Base-by-base conservation (phyloP, 2,329 filamentous ascomycete genomes). In the Penicillium sp. region DNA sequence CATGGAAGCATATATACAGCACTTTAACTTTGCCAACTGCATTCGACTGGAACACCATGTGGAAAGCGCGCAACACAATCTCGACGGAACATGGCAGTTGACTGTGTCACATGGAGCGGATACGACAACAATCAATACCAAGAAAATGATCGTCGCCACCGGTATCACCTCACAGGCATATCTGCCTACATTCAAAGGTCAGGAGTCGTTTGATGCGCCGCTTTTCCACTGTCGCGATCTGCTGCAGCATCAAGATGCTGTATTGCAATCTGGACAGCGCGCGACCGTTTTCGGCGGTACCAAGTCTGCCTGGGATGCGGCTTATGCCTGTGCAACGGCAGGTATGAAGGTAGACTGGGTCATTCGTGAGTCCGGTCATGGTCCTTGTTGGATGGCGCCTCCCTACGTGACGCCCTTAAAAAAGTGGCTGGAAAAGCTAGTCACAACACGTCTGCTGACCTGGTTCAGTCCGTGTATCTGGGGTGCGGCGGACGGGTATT, bases 381-480 rank as follows among this genome's bases (percentile, higher is more conserved):
- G 74, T 1, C 74, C 74, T 1, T 57, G 56, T 43, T 76, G 74
- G 73, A 73, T 77, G 71, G 65, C 68, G 7, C 72, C 72, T 4
- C 58, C 65, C 1, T 84, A 84, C 53, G 85, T 89, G 16, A 88
- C 87, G 1, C 86, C 86, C 0, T 67, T 88, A n/a, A 86, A 86
- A 68, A 81, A 80, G 55, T 85, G 83, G 80, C 74, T 90, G 0
- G 88, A 91, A 70, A 84, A 87, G 63, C 78, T 91, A 5, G 80
- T 87, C 4, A 81, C 82, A 31, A 87, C 83, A 0, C 84, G 89
- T 0, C 79, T 88, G 60, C 73, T 91, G 50, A 88, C 84, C 2
- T 91, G 87, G 85, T 85, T 92, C 71, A 86, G 83, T 49, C 89
- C 89, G 0, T 91, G 88, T 67, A 80, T 88, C 14, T 92, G 87